Base-by-base conservation (phyloP, 169 alveolate species). In the Theileria parva region DNA sequence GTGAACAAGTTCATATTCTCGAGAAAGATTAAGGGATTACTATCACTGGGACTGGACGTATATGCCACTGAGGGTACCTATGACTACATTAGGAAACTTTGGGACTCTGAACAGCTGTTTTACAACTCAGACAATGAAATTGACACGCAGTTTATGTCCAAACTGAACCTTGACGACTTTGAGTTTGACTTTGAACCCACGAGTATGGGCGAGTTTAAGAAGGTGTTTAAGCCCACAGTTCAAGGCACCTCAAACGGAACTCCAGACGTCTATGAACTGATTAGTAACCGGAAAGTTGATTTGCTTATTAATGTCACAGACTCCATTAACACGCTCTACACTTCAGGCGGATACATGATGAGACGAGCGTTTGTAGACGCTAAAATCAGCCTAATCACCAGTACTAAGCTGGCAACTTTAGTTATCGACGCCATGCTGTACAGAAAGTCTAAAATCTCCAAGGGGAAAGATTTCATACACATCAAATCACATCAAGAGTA, bases 21-120 rank as follows among this genome's bases (percentile, higher is more conserved):
- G 55, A 84, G 81, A 37, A 88, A 86, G 37, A 77, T 89, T n/a
- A 86, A 83, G 19, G 66, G 81, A 9, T 37, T 89, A 67, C 79
- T 89, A 30, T 66, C 80, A 53, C 80, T 89, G 60, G 94, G 94
- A 21, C 83, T 81, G 51, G 86, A 88, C 30, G 89, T 89, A 28
- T 89, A 86, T 50, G 94, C 94, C 17, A 89, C 94, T 4, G 91
- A 89, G 79, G 94, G 94, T 30, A 89, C 92, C 1, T 86, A 83
- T 59, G 65, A 81, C 67, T 81, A 55, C 69, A 30, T 81, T 44
- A 21, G 48, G 44, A 28, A 72, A 21, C 48, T 81, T 23, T 55
- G 65, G 59, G 48, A 63, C 55, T 61, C 84, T 0, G 78, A 70
- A n/a, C 51, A 53, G 17, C 21, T 19, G 59, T 70, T 53, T 21